phyloP scores from a whole-genome alignment of 2,329 filamentous ascomycete genomes.

The Cercospora janseana region DNA sequence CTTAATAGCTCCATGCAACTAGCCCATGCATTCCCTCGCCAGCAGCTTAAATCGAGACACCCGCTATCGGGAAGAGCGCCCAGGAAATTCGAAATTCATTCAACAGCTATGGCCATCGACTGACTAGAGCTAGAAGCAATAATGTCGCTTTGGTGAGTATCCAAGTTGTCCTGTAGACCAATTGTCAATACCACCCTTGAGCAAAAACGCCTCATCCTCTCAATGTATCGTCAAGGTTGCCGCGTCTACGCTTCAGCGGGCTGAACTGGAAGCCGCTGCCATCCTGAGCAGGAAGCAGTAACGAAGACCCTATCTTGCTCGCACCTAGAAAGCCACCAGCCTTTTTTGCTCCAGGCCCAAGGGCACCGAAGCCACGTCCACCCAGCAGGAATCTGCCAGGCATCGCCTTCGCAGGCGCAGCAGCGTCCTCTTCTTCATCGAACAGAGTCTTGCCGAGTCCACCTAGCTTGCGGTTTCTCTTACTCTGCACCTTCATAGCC shows the following conservation, averaged over 20 bases:
- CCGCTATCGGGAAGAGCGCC: too few species aligned
- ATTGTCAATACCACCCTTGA: too few species aligned
- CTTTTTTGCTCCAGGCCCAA: slow-evolving; percentile 33
- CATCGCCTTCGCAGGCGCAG: slow-evolving; percentile 28
- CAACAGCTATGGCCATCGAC: too few species aligned
- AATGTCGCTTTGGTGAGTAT: too few species aligned
- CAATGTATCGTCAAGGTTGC: slow-evolving; percentile 37
- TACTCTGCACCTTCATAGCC: slow-evolving; percentile 32
- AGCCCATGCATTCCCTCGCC: too few species aligned
- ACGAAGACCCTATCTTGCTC: slow-evolving; percentile 30
- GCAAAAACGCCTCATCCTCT: slow-evolving; percentile 24
- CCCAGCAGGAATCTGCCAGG: slow-evolving; percentile 33
- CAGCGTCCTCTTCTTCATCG: slow-evolving; percentile 41
- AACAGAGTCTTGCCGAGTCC: slow-evolving; percentile 41
- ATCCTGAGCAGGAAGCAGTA: slow-evolving; percentile 34
- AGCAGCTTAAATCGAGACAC: too few species aligned
- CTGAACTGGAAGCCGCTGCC: slow-evolving; percentile 41
- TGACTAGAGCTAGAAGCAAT: too few species aligned
- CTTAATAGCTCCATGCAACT: too few species aligned
- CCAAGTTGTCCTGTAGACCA: slow-evolving; percentile 15
- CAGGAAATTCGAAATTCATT: too few species aligned
- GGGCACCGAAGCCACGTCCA: slow-evolving; percentile 34
- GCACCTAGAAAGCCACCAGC: slow-evolving; percentile 28
- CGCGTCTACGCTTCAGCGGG: slow-evolving; percentile 38
- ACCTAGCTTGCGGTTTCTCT: slow-evolving; percentile 41